Percentiles rank a stretch among this genome's conserved stretches.
These are phyloP conservation scores for Vanilla planifolia DNA, from an alignment of 106 monocot genomes.

Conservation along the genomic window DNA sequence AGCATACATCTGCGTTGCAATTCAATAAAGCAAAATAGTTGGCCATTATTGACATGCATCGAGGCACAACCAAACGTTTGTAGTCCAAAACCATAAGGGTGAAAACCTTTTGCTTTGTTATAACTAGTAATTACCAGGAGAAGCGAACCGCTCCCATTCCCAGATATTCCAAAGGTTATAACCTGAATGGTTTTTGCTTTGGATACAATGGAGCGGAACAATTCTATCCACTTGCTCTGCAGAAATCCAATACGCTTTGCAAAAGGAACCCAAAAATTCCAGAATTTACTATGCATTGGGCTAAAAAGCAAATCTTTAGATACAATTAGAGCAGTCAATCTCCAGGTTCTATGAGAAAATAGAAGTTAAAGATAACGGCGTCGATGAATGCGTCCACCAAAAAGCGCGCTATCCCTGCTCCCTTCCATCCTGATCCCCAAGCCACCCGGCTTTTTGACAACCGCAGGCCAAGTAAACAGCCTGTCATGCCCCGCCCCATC, in stretches of 20 bases:
- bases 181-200: constrained; percentile 73
- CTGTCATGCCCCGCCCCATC: constrained; percentile 47
- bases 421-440: constrained; percentile 51
- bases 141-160: constrained; percentile 71
- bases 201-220: constrained; percentile 77
- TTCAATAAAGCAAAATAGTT: background rate
- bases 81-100: too few species aligned
- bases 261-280: too few species aligned
- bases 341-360: background rate
- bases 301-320: too few species aligned
- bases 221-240: constrained; percentile 86
- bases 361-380: constrained; percentile 58
- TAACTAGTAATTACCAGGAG: constrained; percentile 46
- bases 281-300: too few species aligned
- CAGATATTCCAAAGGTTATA: constrained; percentile 44
- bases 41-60: too few species aligned
- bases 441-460: constrained; percentile 19
- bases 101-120: background rate
- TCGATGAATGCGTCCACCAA: constrained; percentile 81
- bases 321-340: too few species aligned
- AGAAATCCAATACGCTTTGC: background rate
- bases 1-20: constrained; percentile 93
- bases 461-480: constrained; percentile 59
- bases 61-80: background rate
- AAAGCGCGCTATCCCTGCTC: constrained; percentile 47